Conservation (phyloP, 2,329 filamentous ascomycete genomes). For the Talaromyces sp. region DNA sequence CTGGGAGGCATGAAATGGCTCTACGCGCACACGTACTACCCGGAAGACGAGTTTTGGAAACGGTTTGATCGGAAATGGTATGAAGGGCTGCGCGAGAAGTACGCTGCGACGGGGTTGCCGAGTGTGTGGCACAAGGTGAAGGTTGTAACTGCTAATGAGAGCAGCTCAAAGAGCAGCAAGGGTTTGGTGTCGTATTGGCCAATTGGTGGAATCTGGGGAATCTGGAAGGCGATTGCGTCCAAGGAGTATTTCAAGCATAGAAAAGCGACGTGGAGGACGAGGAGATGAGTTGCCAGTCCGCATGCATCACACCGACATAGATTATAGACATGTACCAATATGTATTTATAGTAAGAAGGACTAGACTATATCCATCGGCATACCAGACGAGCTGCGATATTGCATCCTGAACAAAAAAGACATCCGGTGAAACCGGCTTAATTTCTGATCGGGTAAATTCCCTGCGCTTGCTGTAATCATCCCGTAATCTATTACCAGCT, state of each 20-base stretch:
- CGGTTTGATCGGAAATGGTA: conserved; percentile 41
- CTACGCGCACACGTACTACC: conserved; percentile 81
- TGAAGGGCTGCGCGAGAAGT: conserved; percentile 37
- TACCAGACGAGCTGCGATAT: background rate
- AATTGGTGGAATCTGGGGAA: conserved; percentile 16
- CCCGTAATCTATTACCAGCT: too few relatives aligned
- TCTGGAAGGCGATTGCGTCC: conserved; percentile 19
- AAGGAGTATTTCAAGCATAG: conserved; percentile 19
- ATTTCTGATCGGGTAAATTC: background rate
- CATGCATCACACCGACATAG: background rate
- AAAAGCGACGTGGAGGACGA: conserved; percentile 18
- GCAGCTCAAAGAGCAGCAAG: conserved; percentile 18
- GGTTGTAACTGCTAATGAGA: conserved; percentile 8
- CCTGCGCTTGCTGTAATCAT: background rate
- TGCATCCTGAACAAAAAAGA: background rate
- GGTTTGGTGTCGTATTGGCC: conserved; percentile 15
- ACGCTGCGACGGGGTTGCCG: conserved; percentile 34
- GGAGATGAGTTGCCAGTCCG: background rate
- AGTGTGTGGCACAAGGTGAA: conserved; percentile 38
- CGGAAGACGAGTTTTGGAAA: conserved; percentile 51
- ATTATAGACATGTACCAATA: conserved; percentile 4
- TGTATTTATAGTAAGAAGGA: background rate
- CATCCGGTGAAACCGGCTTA: background rate
- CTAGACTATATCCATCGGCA: background rate
- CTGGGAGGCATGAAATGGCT: conserved; percentile 81